A percentile compares a stretch with the other conserved stretches of the same genome.
These are phyloP conservation scores for Ceratobasidium sp. DNA, from an alignment of 1,284 basidiomycete genomes.

Conservation along the genomic window DNA sequence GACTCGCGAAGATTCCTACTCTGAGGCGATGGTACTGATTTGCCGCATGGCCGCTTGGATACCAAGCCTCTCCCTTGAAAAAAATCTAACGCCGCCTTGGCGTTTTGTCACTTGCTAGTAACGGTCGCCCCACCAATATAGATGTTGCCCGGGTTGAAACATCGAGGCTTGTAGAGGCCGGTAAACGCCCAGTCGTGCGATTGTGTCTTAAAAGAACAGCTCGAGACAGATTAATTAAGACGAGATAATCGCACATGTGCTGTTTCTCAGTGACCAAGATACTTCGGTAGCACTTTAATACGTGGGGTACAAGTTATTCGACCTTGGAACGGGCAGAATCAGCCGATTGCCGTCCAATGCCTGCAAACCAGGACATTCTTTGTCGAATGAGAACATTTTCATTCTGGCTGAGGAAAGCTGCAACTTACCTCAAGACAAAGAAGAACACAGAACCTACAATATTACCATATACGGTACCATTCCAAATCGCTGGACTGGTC, in stretches of 20 bases:
- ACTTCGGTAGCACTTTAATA: not conserved
- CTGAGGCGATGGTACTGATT: slow-evolving; percentile 19
- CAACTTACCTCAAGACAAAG: slow-evolving; percentile 66
- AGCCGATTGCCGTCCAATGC: slow-evolving; percentile 29
- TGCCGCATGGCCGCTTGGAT: slow-evolving; percentile 29
- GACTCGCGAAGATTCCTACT: not conserved
- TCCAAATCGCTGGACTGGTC: slow-evolving; percentile 69
- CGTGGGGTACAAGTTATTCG: slow-evolving; percentile 12
- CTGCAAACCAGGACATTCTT: slow-evolving; percentile 39
- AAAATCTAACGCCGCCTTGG: slow-evolving; percentile 6
- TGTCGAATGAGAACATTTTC: not conserved
- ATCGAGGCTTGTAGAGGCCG: not conserved
- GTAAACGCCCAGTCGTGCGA: not conserved
- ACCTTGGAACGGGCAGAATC: slow-evolving; percentile 12
- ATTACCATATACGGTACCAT: slow-evolving; percentile 79
- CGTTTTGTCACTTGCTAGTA: slow-evolving; percentile 7
- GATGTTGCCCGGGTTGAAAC: slow-evolving; percentile 6
- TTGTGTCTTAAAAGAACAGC: not conserved
- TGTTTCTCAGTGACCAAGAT: no score
- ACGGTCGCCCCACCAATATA: slow-evolving; percentile 6
- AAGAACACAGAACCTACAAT: slow-evolving; percentile 73
- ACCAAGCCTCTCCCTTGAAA: slow-evolving; percentile 12
- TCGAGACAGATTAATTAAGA: not conserved
- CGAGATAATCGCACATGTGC: not conserved
- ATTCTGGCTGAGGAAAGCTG: not conserved